Base-by-base conservation (phyloP, 805 yeast genomes). In the Starmerella bacillaris region DNA sequence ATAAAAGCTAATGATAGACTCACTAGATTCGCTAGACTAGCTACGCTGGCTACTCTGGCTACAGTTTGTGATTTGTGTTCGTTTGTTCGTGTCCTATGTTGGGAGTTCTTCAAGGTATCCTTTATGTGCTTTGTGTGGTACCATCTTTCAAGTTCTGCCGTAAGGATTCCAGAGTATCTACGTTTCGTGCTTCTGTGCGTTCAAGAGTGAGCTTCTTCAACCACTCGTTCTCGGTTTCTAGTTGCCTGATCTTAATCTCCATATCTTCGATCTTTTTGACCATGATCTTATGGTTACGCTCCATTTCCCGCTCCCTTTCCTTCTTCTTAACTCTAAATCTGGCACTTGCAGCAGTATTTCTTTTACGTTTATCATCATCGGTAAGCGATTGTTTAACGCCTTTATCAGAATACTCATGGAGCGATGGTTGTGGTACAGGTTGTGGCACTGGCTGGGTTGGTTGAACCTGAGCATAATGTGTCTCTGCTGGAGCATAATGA, bases 281-380 rank as follows among this genome's bases (percentile, higher is more conserved):
- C 47, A 86, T 63, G 40, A 77, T 84, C 46, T 70, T 68, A 15
- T 84, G 67, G 39, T 67, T 71, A 39, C 72, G 63, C 57, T 84
- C 94, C 73, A 86, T 68, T 53, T 84, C 86, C 58, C 78, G 89
- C 58, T 86, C 95, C 55, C 80, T 78, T 58, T 77, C 51, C 65
- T 86, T 84, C 71, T 79, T 83, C 67, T 80, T 82, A 52, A 82
- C 70, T 44, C 98, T 67, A 63, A 86, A 86, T 40, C 96, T 65
- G 3, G 95, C 95, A 16, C 86, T 73, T 1, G 98, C 96, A 1
- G 89, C 94, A 0, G 94, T 83, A 58, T 83, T 84, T 48, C 92
- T 68, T 44, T 77, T 70, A 42, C 93, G 68, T 58, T 80, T 86
- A 50, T 78, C 89, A 30, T 64, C 66, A 39, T 69, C 73, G 17